Conservation (phyloP, 2,329 filamentous ascomycete genomes). For the Microsporum ferrugineum region DNA sequence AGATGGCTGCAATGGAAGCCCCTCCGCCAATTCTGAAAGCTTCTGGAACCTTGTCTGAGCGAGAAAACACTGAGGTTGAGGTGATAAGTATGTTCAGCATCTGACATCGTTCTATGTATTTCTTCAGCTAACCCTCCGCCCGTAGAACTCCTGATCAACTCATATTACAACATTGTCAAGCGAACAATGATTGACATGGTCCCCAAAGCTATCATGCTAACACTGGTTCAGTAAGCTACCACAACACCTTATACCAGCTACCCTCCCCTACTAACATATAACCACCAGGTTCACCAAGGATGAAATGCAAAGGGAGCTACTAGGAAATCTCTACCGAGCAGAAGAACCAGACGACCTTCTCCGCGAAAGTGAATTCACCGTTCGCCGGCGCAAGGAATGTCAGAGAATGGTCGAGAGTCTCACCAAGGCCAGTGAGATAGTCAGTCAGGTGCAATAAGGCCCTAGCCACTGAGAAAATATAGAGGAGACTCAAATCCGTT, state of each 20-base stretch:
- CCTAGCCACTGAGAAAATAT: neutral
- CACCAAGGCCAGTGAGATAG: constrained; percentile 83
- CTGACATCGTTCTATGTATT: neutral
- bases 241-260: neutral
- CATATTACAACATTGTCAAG: constrained; percentile 97
- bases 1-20: constrained; percentile 98
- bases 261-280: constrained; percentile 1
- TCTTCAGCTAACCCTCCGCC: neutral
- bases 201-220: constrained; percentile 97
- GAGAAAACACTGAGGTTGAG: constrained; percentile 90
- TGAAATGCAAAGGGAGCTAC: constrained; percentile 92
- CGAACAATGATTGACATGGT: constrained; percentile 99
- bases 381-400: constrained; percentile 90
- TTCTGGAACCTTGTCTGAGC: constrained; percentile 83
- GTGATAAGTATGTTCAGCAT: constrained; percentile 68
- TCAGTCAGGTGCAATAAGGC: constrained; percentile 57
- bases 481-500: neutral
- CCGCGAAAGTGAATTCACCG: constrained; percentile 96
- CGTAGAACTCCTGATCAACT: constrained; percentile 81
- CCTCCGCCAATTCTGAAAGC: constrained; percentile 89
- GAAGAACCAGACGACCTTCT: constrained; percentile 85
- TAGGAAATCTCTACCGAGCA: constrained; percentile 94
- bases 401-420: constrained; percentile 98
- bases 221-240: constrained; percentile 71
- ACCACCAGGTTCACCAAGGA: constrained; percentile 72